Evolutionary conservation across 2,329 filamentous ascomycete species (phyloP), one percentile per base, ranked within the genome.

Genomic region (Pezicula rhizophila): DNA sequence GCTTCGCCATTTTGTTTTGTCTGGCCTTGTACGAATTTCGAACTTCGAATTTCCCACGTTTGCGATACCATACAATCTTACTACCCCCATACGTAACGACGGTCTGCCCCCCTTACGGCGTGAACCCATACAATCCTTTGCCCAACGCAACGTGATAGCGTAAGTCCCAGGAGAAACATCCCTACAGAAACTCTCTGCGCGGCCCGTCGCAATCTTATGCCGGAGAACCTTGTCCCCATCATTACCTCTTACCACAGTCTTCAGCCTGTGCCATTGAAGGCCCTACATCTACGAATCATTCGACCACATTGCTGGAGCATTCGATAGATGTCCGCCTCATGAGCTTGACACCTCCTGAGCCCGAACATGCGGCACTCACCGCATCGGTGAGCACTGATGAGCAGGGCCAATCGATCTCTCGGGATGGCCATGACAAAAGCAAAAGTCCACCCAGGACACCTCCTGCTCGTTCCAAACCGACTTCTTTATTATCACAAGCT

Each of bases 251-350:
- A 26, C 41, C 46, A 26, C 33, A 5, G 28, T 31, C 14, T 14
- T 35, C 34, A 42, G 26, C 37, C 42, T 34, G 45, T 45, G 49
- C 56, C 52, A 59, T 60, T 57, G 52, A 23, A 54, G 51, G 51
- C 53, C 58, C 53, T 52, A 53, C 52, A 52, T 43, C 57, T 58
- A 49, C 58, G 57, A 63, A 61, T 59, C 60, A 60, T 52, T 52
- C 50, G 55, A 43, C 51, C 60, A 62, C 60, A 62, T 53, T 58
- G 53, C 53, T 50, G 41, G 42, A 56, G 51, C 55, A 57, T 50
- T 61, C 61, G 57, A 64, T 64, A 63, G 53, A 65, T 65, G 63
- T 56, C 53, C 58, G 56, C 61, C 61, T 61, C 63, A 65, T 65
- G 63, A 60, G 62, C 58, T 61, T 51, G 47, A 57, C 58, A 52